These are phyloP conservation scores for Cubamyces lactineus DNA, from an alignment of 768 basidiomycete genomes.

Conservation along the genomic window DNA sequence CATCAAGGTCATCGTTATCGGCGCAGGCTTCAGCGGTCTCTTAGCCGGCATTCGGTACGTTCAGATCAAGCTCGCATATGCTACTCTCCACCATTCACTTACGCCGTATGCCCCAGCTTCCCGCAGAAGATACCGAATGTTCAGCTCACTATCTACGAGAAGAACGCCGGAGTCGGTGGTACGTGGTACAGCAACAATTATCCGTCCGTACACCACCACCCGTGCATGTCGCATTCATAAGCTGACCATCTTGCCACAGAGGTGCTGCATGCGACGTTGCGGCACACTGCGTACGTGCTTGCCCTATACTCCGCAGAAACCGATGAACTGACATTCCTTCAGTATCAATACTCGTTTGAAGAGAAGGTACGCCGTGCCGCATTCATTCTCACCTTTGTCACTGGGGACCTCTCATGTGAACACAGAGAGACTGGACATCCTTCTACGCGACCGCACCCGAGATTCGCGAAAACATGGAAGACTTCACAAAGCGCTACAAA, in stretches of 20 bases:
- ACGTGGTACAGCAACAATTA: constrained; percentile 61
- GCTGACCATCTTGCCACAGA: constrained; percentile 28
- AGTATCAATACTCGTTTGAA: constrained; percentile 66
- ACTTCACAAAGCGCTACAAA: constrained; percentile 58
- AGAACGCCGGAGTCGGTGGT: constrained; percentile 47
- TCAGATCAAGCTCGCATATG: no score
- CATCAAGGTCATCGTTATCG: constrained; percentile 58
- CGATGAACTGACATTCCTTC: not conserved
- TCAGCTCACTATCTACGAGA: constrained; percentile 51
- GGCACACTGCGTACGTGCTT: constrained; percentile 49
- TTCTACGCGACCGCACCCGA: constrained; percentile 65
- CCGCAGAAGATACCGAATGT: constrained; percentile 45
- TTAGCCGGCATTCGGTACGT: constrained; percentile 56
- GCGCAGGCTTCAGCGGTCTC: constrained; percentile 64
- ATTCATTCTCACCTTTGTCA: no score
- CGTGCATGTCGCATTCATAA: no score
- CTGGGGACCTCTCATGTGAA: no score
- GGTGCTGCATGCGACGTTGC: constrained; percentile 65
- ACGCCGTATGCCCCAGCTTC: not conserved
- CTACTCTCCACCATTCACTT: no score
- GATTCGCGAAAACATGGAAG: constrained; percentile 56
- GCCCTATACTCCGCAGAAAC: not conserved
- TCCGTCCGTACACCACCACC: constrained; percentile 31
- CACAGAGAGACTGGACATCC: constrained; percentile 59
- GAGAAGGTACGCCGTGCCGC: constrained; percentile 41